A percentile compares a stretch with the other conserved stretches of the same genome.
Conservation (phyloP, 2,329 filamentous ascomycete genomes). For the Penicillium sp. region DNA sequence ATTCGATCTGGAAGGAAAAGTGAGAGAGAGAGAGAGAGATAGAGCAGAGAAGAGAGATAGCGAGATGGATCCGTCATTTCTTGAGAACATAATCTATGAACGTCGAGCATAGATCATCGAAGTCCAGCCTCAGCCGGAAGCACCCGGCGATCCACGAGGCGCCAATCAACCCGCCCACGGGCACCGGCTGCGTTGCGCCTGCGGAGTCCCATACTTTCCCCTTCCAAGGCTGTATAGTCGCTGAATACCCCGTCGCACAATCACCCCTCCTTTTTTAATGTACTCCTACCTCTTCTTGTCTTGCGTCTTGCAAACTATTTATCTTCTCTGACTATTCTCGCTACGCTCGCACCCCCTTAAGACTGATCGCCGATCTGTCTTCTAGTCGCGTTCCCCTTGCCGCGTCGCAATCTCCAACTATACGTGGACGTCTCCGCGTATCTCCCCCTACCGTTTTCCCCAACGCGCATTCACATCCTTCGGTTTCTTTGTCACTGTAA, state of each 20-base stretch:
- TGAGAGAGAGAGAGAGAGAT: too few species aligned
- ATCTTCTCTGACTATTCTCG: too few species aligned
- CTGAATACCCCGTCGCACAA: background rate
- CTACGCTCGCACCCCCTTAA: background rate
- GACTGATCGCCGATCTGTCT: slow-evolving; percentile 3
- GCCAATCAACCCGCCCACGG: slow-evolving; percentile 25
- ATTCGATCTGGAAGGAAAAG: background rate
- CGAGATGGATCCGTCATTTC: background rate
- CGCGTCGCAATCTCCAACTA: slow-evolving; percentile 20
- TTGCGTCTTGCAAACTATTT: background rate
- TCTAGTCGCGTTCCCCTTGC: slow-evolving; percentile 18
- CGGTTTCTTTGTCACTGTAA: slow-evolving; percentile 16
- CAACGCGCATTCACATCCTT: slow-evolving; percentile 2
- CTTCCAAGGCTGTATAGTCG: slow-evolving; percentile 14
- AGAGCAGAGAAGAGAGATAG: background rate
- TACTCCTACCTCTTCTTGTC: background rate
- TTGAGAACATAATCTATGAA: too few species aligned
- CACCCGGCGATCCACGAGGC: slow-evolving; percentile 20
- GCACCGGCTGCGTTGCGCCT: slow-evolving; percentile 16
- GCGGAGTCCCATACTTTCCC: slow-evolving; percentile 19
- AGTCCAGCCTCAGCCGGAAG: slow-evolving; percentile 10
- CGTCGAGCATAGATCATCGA: too few species aligned
- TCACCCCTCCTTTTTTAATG: background rate
- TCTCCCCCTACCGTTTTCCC: slow-evolving; percentile 3
- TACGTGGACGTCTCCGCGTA: slow-evolving; percentile 15